These are phyloP conservation scores for Talaromyces albobiverticillius DNA, from an alignment of 2,329 filamentous ascomycete genomes.

Conservation along the genomic window DNA sequence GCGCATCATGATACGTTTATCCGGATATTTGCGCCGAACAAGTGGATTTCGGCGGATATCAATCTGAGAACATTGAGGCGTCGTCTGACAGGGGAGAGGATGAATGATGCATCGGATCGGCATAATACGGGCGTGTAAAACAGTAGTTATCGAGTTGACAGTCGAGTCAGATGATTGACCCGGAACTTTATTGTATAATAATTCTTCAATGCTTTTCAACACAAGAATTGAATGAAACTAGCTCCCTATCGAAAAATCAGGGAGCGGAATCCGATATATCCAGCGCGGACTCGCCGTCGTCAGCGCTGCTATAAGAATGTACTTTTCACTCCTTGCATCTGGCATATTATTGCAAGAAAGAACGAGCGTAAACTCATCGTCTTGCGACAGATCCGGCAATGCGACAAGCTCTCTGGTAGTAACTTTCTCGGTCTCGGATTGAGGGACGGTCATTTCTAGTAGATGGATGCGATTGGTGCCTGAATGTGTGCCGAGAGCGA, in stretches of 20 bases:
- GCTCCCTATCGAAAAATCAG: not conserved
- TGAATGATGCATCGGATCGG: not conserved
- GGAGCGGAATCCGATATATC: constrained; percentile 23
- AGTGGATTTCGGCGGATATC: constrained; percentile 2
- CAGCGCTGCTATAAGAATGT: constrained; percentile 24
- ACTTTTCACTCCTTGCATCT: not conserved
- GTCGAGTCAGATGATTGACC: no score
- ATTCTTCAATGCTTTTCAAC: no score
- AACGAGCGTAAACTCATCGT: constrained; percentile 11
- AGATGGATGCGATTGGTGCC: constrained; percentile 23
- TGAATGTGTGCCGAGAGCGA: constrained; percentile 22
- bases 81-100: constrained; percentile 1
- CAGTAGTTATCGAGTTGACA: no score
- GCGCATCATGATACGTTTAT: constrained; percentile 22
- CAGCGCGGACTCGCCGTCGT: constrained; percentile 20
- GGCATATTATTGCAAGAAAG: constrained; percentile 3
- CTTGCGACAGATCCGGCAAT: constrained; percentile 10
- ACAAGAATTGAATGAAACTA: no score
- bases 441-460: constrained; percentile 19
- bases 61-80: constrained; percentile 8
- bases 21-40: constrained; percentile 21
- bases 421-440: constrained; percentile 9
- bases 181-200: no score
- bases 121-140: not conserved
- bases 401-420: constrained; percentile 2